Conservation (phyloP, 2,329 filamentous ascomycete genomes). For the Hypoxylon sp. region DNA sequence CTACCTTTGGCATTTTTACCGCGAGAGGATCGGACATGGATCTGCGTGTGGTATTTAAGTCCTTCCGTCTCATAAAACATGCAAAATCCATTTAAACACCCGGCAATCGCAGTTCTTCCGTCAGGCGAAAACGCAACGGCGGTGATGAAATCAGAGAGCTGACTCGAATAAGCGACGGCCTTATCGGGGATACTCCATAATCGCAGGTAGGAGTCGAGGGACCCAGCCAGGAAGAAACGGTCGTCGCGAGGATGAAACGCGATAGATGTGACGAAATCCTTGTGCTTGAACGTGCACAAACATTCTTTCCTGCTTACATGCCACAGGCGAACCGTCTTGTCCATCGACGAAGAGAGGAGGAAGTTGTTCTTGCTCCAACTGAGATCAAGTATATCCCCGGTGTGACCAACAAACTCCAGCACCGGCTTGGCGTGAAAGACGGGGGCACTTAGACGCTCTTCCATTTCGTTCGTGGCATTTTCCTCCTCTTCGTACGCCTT, state of each 20-base stretch:
- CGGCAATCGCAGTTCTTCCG: slow-evolving; percentile 87
- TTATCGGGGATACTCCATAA: slow-evolving; percentile 98
- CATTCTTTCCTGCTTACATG: slow-evolving; percentile 86
- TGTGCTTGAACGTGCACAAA: slow-evolving; percentile 92
- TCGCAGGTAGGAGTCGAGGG: slow-evolving; percentile 84
- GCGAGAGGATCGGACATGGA: slow-evolving; percentile 90
- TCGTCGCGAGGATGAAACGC: slow-evolving; percentile 95
- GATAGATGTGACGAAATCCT: slow-evolving; percentile 93
- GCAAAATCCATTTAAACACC: slow-evolving; percentile 83
- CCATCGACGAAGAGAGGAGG: slow-evolving; percentile 93
- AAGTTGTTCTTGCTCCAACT: slow-evolving; percentile 99
- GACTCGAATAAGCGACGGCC: slow-evolving; percentile 81
- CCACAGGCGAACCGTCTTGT: slow-evolving; percentile 95
- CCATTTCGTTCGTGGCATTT: slow-evolving; percentile 52
- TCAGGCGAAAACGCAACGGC: slow-evolving; percentile 94
- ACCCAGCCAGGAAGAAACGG: slow-evolving; percentile 94
- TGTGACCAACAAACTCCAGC: slow-evolving; percentile 83
- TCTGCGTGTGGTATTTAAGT: slow-evolving; percentile 81
- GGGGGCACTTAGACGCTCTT: slow-evolving; percentile 80
- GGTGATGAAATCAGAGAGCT: slow-evolving; percentile 87
- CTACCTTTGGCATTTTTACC: slow-evolving; percentile 95
- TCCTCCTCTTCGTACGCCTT: slow-evolving; percentile 76
- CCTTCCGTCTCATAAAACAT: slow-evolving; percentile 94
- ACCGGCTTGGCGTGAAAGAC: slow-evolving; percentile 84
- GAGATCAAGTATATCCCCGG: slow-evolving; percentile 84